Conservation (phyloP, 2,329 filamentous ascomycete species). For the Teratosphaeria gauchensis region DNA sequence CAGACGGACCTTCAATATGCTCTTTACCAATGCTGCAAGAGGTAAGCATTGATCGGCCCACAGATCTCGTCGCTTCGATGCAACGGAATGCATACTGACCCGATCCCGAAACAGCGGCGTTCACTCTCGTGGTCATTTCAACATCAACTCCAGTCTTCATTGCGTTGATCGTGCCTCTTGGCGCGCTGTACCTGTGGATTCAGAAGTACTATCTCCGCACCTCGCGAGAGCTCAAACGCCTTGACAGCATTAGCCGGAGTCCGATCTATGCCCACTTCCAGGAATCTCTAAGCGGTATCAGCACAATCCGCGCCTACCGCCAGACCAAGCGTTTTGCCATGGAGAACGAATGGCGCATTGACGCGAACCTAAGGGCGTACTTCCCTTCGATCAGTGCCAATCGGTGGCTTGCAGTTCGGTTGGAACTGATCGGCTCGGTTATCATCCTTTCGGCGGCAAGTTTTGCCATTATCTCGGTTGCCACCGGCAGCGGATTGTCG, state of each 20-base stretch:
- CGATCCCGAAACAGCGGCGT: constrained; percentile 39
- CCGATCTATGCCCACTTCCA: constrained; percentile 98
- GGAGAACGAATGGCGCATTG: constrained; percentile 96
- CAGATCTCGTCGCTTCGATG: background rate
- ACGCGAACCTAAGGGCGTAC: constrained; percentile 87
- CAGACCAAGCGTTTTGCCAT: constrained; percentile 79
- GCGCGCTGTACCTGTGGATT: constrained; percentile 77
- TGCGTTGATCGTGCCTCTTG: constrained; percentile 69
- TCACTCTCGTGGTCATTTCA: constrained; percentile 81
- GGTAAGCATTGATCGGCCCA: constrained; percentile 26
- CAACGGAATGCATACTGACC: background rate
- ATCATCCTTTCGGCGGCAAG: constrained; percentile 84
- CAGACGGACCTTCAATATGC: constrained; percentile 88
- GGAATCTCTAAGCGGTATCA: constrained; percentile 86
- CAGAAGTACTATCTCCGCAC: constrained; percentile 95
- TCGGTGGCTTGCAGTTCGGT: constrained; percentile 84
- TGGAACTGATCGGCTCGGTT: constrained; percentile 90
- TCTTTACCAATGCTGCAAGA: constrained; percentile 42
- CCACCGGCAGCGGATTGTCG: constrained; percentile 52
- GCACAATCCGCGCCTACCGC: constrained; percentile 88
- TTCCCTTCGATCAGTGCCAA: constrained; percentile 88
- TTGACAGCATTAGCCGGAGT: constrained; percentile 90
- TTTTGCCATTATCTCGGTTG: constrained; percentile 72
- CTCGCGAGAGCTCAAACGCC: constrained; percentile 87
- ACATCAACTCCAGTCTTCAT: constrained; percentile 72